Percentiles rank a stretch among this genome's conserved stretches.
These are phyloP conservation scores for Chenopodium album DNA, from an alignment of 148 eudicot species.

Conservation along the genomic window DNA sequence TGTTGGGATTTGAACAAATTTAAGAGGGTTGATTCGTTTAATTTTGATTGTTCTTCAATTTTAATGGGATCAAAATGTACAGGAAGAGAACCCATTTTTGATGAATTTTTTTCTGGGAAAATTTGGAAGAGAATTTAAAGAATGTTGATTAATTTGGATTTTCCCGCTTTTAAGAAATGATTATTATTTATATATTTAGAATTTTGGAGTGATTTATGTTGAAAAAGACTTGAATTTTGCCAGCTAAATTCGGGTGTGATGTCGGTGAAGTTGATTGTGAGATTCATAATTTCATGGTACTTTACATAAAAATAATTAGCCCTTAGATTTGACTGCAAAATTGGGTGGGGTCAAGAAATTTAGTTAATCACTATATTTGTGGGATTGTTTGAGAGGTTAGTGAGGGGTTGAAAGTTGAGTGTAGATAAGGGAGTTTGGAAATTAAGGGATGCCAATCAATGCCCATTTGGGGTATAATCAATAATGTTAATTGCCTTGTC, in stretches of 20 bases:
- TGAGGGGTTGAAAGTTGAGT: neutral
- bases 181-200: neutral
- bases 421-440: neutral
- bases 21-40: conserved; percentile 36
- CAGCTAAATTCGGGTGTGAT: neutral
- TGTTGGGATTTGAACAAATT: conserved; percentile 87
- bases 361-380: neutral
- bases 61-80: conserved; percentile 14
- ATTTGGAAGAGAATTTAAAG: neutral
- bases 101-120: neutral
- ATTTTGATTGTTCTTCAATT: conserved; percentile 9
- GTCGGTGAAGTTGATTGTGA: neutral
- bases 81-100: conserved; percentile 37
- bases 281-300: no score
- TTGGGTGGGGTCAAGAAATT: neutral
- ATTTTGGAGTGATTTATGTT: neutral
- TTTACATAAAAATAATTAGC: neutral
- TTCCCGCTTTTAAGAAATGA: conserved; percentile 5
- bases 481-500: no score
- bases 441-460: neutral
- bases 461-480: neutral
- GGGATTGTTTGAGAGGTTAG: neutral
- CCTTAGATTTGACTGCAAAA: neutral
- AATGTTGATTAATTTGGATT: neutral
- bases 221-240: neutral